phyloP scores from a whole-genome alignment of 2,329 filamentous ascomycete species.

The Alternaria incomplexa region DNA sequence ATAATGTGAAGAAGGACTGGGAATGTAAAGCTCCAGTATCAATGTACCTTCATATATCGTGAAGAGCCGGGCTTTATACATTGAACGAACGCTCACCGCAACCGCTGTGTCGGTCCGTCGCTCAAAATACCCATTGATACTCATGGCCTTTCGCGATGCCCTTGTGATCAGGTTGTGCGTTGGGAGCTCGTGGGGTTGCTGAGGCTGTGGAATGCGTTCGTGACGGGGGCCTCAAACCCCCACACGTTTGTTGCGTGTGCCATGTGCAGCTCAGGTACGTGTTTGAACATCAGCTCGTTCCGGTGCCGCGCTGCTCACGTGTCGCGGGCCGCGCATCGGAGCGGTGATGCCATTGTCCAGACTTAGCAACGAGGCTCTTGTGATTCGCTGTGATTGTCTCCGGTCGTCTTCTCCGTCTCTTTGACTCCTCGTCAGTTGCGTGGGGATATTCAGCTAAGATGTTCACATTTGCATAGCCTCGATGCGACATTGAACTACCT shows the following conservation, averaged over 20 bases:
- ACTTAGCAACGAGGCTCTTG: background rate
- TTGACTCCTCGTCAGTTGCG: background rate
- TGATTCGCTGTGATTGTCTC: background rate
- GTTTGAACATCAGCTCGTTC: background rate
- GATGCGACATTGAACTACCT: background rate
- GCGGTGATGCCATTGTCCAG: background rate
- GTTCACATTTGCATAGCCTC: background rate
- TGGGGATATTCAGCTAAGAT: background rate
- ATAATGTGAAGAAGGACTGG: conserved; percentile 13
- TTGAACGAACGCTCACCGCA: conserved; percentile 8
- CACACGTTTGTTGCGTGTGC: conserved; percentile 1
- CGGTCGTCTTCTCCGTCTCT: background rate
- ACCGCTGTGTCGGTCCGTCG: conserved; percentile 2
- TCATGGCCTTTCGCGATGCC: conserved; percentile 9
- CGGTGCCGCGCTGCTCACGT: background rate
- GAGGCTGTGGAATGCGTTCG: conserved; percentile 7
- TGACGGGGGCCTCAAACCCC: background rate
- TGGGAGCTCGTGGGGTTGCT: conserved; percentile 12
- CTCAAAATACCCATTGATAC: background rate
- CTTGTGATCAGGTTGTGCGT: conserved; percentile 45
- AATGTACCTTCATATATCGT: conserved; percentile 1
- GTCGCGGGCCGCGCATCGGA: background rate
- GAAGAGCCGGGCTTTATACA: conserved; percentile 13
- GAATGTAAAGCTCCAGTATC: background rate
- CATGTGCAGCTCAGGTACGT: background rate